These are phyloP conservation scores for Plasmodium coatneyi DNA, from an alignment of 169 alveolate genomes.

Conservation along the genomic window DNA sequence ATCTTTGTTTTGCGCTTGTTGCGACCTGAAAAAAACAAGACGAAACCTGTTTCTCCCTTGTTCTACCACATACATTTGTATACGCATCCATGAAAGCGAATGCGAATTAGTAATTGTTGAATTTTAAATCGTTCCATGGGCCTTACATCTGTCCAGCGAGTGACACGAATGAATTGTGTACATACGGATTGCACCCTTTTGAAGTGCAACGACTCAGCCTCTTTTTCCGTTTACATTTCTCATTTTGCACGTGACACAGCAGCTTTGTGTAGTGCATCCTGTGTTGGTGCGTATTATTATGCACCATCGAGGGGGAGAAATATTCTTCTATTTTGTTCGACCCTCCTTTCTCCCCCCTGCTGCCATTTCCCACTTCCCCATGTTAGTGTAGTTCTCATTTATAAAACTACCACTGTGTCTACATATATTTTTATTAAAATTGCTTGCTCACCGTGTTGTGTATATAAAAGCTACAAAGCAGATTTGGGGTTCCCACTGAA, in stretches of 20 bases:
- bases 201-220: neutral
- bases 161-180: neutral
- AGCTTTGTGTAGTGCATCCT: neutral
- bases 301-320: neutral
- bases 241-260: neutral
- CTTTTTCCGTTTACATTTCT: neutral
- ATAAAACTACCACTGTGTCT: neutral
- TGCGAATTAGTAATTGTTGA: neutral
- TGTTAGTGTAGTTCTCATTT: neutral
- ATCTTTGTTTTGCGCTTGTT: neutral
- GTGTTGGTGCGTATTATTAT: neutral
- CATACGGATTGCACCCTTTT: neutral
- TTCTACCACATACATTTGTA: constrained; percentile 1
- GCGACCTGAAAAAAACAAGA: neutral
- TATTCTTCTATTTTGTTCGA: neutral
- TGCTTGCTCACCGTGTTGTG: neutral
- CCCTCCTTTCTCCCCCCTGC: neutral
- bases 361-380: neutral
- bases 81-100: neutral
- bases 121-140: neutral
- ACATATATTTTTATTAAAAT: neutral
- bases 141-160: neutral
- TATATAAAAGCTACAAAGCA: neutral
- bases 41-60: neutral
- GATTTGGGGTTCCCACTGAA: neutral